Conservation (phyloP, 345 rosid species). For the Pseudoturritis turrita region DNA sequence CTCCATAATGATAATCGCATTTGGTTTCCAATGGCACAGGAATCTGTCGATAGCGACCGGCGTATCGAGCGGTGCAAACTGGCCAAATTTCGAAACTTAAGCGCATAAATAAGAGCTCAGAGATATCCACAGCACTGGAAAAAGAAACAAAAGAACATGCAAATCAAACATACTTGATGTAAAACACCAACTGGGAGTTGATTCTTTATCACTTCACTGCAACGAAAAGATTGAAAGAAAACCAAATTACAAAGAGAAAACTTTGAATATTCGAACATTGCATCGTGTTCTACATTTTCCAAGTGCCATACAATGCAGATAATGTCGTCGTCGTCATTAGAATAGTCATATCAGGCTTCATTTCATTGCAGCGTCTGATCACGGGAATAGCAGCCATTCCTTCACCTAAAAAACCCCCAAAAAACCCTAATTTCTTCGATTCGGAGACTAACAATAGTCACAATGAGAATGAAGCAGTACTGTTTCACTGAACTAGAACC, state of each 20-base stretch:
- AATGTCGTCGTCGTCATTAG: constrained; percentile 72
- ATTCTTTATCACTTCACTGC: constrained; percentile 78
- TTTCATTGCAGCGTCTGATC: constrained; percentile 45
- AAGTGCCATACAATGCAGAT: constrained; percentile 60
- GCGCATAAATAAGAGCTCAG: not conserved
- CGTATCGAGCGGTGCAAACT: constrained; percentile 87
- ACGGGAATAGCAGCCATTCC: constrained; percentile 96
- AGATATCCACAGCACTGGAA: not conserved
- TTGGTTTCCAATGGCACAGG: constrained; percentile 74
- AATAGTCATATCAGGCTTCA: constrained; percentile 56
- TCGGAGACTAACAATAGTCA: not conserved
- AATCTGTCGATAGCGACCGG: constrained; percentile 73
- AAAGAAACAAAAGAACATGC: not conserved
- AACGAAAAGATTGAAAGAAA: constrained; percentile 3
- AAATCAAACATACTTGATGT: constrained; percentile 57
- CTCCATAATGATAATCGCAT: constrained; percentile 65
- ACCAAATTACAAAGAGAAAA: not conserved
- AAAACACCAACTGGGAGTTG: constrained; percentile 56
- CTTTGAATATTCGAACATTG: not conserved
- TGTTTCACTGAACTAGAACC: not conserved
- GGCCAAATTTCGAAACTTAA: constrained; percentile 17
- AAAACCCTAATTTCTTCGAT: not conserved
- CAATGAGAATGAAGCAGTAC: not conserved
- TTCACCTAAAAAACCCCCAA: constrained; percentile 47
- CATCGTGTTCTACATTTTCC: not conserved